phyloP scores from a whole-genome alignment of 2,329 filamentous ascomycete genomes.

The Anthostomella pinea region DNA sequence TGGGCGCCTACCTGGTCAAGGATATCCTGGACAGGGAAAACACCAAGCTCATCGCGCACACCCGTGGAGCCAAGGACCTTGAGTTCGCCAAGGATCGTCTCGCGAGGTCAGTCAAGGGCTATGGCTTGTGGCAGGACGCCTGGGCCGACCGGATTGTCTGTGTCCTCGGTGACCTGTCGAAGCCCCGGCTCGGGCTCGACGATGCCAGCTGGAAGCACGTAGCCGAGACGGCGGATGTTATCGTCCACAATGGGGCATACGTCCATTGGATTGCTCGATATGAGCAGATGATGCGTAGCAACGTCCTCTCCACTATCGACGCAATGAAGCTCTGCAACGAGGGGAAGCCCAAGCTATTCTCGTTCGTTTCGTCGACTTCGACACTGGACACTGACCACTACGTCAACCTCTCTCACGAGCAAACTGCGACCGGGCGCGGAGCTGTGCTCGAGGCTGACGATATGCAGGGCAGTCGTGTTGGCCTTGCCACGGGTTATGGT shows the following conservation, averaged over 20 bases:
- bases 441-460: slow-evolving; percentile 75
- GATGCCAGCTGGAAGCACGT: slow-evolving; percentile 63
- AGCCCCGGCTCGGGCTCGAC: slow-evolving; percentile 71
- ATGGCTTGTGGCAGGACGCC: slow-evolving; percentile 71
- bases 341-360: slow-evolving; percentile 75
- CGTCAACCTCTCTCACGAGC: slow-evolving; percentile 66
- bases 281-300: slow-evolving; percentile 65
- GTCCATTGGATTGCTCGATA: slow-evolving; percentile 84
- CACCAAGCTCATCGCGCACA: slow-evolving; percentile 68
- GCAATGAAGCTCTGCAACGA: slow-evolving; percentile 71
- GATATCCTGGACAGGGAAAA: slow-evolving; percentile 65
- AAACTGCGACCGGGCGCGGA: slow-evolving; percentile 56
- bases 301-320: slow-evolving; percentile 80
- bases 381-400: slow-evolving; percentile 82
- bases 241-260: slow-evolving; percentile 79
- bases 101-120: slow-evolving; percentile 65
- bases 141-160: slow-evolving; percentile 66
- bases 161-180: slow-evolving; percentile 70
- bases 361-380: slow-evolving; percentile 80
- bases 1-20: slow-evolving; percentile 75
- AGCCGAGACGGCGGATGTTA: slow-evolving; percentile 63
- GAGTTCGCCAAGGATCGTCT: slow-evolving; percentile 63
- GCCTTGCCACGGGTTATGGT: slow-evolving; percentile 83
- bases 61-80: slow-evolving; percentile 63
- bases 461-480: slow-evolving; percentile 69